Evolutionary conservation across 768 basidiomycete genomes (phyloP).

Genomic region (Gymnopilus dilepis): DNA sequence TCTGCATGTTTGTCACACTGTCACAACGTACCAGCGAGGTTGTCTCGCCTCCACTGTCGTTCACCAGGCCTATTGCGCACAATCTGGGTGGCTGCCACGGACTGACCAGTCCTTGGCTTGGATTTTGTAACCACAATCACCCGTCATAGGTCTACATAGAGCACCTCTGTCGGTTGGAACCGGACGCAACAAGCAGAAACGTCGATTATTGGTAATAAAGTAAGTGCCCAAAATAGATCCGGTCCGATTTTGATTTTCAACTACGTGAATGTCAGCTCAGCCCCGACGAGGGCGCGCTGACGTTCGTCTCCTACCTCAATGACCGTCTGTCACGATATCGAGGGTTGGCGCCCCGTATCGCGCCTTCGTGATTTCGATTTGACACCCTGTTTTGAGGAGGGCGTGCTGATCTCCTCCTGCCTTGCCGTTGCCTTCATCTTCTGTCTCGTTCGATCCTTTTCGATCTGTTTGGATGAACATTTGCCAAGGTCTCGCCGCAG

Average conservation of each 20-base stretch:
- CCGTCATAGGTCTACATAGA: no score
- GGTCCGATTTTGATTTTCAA: constrained; percentile 16
- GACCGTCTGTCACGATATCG: constrained; percentile 55
- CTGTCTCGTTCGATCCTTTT: constrained; percentile 42
- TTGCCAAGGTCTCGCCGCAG: constrained; percentile 51
- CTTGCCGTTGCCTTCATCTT: constrained; percentile 51
- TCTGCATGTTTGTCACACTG: neutral
- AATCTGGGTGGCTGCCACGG: no score
- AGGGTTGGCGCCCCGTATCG: constrained; percentile 74
- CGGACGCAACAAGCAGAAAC: neutral
- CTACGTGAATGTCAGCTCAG: constrained; percentile 3
- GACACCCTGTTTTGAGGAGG: constrained; percentile 85
- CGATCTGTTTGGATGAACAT: constrained; percentile 29
- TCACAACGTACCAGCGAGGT: neutral
- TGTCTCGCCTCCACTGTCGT: no score
- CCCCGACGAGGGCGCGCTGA: neutral
- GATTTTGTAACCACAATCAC: no score
- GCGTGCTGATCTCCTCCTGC: constrained; percentile 59
- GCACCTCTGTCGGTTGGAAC: neutral
- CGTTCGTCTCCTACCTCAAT: constrained; percentile 28
- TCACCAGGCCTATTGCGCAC: no score
- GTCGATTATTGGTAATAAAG: neutral
- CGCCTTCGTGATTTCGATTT: constrained; percentile 68
- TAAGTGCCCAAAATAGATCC: neutral
- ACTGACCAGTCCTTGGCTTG: no score